A percentile compares a stretch with the other conserved stretches of the same genome.
Evolutionary conservation across 306 rosid genomes (phyloP).

Genomic region (Inga leiocalycina): DNA sequence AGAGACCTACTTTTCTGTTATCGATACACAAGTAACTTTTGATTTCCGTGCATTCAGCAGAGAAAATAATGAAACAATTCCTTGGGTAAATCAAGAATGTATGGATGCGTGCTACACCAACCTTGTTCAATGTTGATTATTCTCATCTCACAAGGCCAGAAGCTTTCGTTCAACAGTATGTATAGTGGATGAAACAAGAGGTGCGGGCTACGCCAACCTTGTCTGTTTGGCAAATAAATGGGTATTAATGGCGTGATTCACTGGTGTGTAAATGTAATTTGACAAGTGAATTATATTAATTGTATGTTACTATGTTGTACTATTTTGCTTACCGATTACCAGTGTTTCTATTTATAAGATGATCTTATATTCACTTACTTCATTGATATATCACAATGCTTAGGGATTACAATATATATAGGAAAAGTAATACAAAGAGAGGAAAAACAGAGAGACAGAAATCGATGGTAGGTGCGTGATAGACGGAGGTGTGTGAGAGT

Average conservation of each 20-base stretch:
- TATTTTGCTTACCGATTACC: too few relatives aligned
- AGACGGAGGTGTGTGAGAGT: too few relatives aligned
- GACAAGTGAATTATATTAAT: neutral
- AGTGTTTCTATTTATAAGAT: neutral
- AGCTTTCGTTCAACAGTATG: constrained; percentile 11
- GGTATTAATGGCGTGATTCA: neutral
- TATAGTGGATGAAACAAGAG: neutral
- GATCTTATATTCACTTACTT: too few relatives aligned
- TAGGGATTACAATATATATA: too few relatives aligned
- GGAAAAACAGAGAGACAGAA: too few relatives aligned
- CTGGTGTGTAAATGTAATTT: neutral
- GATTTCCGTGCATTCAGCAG: constrained; percentile 26
- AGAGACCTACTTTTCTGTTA: neutral
- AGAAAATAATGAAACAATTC: neutral
- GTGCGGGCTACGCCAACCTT: neutral
- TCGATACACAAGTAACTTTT: constrained; percentile 8
- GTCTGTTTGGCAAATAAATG: constrained; percentile 18
- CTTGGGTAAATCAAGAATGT: constrained; percentile 5
- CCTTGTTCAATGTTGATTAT: constrained; percentile 18
- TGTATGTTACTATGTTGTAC: neutral
- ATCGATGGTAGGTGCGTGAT: too few relatives aligned
- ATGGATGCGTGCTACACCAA: neutral
- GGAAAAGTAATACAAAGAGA: too few relatives aligned
- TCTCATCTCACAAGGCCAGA: constrained; percentile 18
- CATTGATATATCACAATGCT: too few relatives aligned